These are phyloP conservation scores for Apiospora arundinis DNA, from an alignment of 2,329 filamentous ascomycete genomes.

Conservation along the genomic window DNA sequence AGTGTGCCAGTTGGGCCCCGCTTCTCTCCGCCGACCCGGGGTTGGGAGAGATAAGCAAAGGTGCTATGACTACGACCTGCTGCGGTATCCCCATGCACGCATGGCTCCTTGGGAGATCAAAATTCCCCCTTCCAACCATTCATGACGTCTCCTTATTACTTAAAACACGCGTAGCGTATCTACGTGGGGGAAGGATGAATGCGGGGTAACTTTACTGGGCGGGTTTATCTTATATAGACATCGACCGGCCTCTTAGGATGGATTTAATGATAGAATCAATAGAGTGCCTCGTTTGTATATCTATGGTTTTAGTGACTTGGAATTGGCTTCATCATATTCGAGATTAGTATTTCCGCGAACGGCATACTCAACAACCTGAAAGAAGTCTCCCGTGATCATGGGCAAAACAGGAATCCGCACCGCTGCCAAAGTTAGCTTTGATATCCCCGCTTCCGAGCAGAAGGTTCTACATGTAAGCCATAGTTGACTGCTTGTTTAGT, in stretches of 20 bases:
- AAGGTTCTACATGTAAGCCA: constrained; percentile 71
- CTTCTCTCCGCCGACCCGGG: constrained; percentile 10
- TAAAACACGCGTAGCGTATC: constrained; percentile 4
- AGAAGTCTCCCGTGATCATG: constrained; percentile 43
- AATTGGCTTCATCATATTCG: neutral
- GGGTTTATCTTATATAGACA: constrained; percentile 2
- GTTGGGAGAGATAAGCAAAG: constrained; percentile 17
- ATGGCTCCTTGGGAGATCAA: neutral
- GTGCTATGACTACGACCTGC: constrained; percentile 19
- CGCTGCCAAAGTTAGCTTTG: constrained; percentile 74
- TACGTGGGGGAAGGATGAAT: constrained; percentile 15
- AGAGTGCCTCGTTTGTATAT: no score
- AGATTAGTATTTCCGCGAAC: no score
- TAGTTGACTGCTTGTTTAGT: constrained; percentile 21
- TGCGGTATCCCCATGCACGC: no score
- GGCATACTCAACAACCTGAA: no score
- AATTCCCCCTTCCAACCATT: neutral
- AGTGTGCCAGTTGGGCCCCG: constrained; percentile 1
- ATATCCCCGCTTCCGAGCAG: constrained; percentile 75
- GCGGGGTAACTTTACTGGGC: constrained; percentile 19
- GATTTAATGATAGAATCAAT: neutral
- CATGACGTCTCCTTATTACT: constrained; percentile 21
- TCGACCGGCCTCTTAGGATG: neutral
- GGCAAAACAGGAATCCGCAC: constrained; percentile 65
- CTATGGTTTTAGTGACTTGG: neutral